A percentile compares a stretch with the other conserved stretches of the same genome.
These are phyloP conservation scores for Nothophaeocryptopus gaeumannii DNA, from an alignment of 2,329 filamentous ascomycete genomes.

Conservation along the genomic window DNA sequence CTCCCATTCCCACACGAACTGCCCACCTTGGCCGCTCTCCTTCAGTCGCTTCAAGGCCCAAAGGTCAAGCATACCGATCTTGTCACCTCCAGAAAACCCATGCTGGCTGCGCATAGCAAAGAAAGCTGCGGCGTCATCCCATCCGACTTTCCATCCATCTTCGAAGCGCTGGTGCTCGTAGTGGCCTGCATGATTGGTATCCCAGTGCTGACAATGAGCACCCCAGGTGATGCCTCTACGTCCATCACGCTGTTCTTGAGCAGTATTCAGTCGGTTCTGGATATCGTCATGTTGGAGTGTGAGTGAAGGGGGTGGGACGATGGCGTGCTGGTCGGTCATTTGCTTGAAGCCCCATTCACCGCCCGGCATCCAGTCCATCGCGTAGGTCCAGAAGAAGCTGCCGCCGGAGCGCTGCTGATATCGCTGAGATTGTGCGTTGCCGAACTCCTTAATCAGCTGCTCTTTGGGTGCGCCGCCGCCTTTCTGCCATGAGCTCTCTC, in stretches of 20 bases:
- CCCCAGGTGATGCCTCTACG: conserved; percentile 39
- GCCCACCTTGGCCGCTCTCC: conserved; percentile 50
- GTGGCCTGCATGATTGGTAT: conserved; percentile 42
- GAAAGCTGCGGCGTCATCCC: conserved; percentile 54
- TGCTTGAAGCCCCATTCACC: conserved; percentile 60
- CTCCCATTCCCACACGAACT: conserved; percentile 52
- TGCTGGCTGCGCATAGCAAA: conserved; percentile 44
- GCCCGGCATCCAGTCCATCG: conserved; percentile 62
- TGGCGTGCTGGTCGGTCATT: conserved; percentile 47
- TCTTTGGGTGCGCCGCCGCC: conserved; percentile 35
- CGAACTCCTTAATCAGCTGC: conserved; percentile 46
- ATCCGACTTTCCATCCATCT: conserved; percentile 57
- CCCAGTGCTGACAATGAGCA: conserved; percentile 53
- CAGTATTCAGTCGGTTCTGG: conserved; percentile 37
- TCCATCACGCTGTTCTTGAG: conserved; percentile 40
- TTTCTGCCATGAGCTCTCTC: conserved; percentile 49
- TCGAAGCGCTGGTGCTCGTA: conserved; percentile 54
- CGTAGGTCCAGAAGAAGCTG: conserved; percentile 59
- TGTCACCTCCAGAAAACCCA: conserved; percentile 45
- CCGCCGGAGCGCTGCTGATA: conserved; percentile 53
- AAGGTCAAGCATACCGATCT: conserved; percentile 57
- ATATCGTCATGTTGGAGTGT: conserved; percentile 40
- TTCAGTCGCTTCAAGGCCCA: conserved; percentile 56
- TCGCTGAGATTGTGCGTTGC: conserved; percentile 46
- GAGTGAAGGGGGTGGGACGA: conserved; percentile 42